These are phyloP conservation scores for Breviolum minutum DNA, from an alignment of 73 alveolate species.

Conservation along the genomic window DNA sequence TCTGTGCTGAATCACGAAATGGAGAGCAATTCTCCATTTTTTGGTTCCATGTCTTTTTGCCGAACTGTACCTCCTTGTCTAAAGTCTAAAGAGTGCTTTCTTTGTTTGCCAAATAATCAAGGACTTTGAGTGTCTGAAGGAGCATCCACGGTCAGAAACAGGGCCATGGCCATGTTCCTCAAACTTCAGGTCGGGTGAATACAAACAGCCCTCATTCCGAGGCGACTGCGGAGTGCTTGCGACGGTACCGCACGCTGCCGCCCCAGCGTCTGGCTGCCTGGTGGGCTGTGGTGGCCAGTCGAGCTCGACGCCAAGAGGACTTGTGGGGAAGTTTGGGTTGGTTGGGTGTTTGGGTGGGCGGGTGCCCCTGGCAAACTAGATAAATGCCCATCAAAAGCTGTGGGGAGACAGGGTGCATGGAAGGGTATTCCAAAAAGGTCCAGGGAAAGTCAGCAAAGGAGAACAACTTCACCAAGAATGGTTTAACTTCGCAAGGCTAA, in stretches of 20 bases:
- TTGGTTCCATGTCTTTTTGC: background rate
- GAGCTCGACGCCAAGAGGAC: slow-evolving; percentile 36
- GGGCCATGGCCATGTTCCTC: no score
- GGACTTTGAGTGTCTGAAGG: no score
- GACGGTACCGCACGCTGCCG: slow-evolving; percentile 38
- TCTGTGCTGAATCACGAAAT: background rate
- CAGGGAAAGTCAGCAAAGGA: background rate
- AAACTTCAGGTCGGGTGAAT: no score
- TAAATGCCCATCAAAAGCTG: no score
- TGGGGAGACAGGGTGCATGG: background rate
- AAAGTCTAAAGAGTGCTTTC: background rate
- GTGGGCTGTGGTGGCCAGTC: slow-evolving; percentile 64
- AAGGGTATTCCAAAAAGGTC: background rate
- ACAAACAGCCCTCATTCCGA: background rate
- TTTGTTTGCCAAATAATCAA: background rate
- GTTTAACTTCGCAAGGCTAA: background rate
- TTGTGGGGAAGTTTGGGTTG: no score
- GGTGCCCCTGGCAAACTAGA: background rate
- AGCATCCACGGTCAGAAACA: no score
- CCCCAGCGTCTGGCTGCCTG: slow-evolving; percentile 35
- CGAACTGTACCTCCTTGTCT: background rate
- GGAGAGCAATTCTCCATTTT: background rate
- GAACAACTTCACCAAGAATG: background rate
- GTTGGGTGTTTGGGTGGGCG: background rate
- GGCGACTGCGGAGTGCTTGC: slow-evolving; percentile 52